Percentiles rank a stretch among this genome's conserved stretches.
Evolutionary conservation across 2,329 filamentous ascomycete species (phyloP).

Genomic region (Parastagonospora nodorum): DNA sequence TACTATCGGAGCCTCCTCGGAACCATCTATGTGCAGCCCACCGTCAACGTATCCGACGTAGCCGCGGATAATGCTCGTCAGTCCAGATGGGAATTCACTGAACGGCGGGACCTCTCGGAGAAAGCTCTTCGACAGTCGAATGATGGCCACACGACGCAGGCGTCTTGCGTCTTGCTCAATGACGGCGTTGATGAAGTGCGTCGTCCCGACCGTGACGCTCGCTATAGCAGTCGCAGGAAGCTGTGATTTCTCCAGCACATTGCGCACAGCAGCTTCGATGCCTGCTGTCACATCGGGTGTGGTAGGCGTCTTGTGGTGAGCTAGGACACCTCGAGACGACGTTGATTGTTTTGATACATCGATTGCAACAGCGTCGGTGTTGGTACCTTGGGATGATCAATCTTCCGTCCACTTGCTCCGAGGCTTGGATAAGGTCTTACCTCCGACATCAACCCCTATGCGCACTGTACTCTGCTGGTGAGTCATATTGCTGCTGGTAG

Average conservation of each 20-base stretch:
- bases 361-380: constrained; percentile 44
- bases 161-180: constrained; percentile 58
- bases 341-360: constrained; percentile 33
- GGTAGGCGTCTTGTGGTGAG: constrained; percentile 45
- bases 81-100: constrained; percentile 59
- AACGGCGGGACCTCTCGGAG: constrained; percentile 58
- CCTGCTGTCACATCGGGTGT: constrained; percentile 50
- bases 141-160: constrained; percentile 58
- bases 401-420: too few species aligned
- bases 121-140: constrained; percentile 61
- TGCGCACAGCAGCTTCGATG: constrained; percentile 46
- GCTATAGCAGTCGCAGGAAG: constrained; percentile 6
- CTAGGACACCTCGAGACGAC: constrained; percentile 10
- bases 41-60: constrained; percentile 52
- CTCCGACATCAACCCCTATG: too few species aligned
- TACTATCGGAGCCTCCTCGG: constrained; percentile 50
- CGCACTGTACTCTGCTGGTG: too few species aligned
- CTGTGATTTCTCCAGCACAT: constrained; percentile 36
- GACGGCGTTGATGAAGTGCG: constrained; percentile 65
- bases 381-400: constrained; percentile 28
- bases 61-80: constrained; percentile 54
- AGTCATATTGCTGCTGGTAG: too few species aligned
- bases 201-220: constrained; percentile 45
- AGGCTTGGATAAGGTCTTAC: too few species aligned
- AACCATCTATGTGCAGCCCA: constrained; percentile 51